Evolutionary conservation across 2,329 filamentous ascomycete genomes (phyloP).

Genomic region (Colletotrichum sp.): DNA sequence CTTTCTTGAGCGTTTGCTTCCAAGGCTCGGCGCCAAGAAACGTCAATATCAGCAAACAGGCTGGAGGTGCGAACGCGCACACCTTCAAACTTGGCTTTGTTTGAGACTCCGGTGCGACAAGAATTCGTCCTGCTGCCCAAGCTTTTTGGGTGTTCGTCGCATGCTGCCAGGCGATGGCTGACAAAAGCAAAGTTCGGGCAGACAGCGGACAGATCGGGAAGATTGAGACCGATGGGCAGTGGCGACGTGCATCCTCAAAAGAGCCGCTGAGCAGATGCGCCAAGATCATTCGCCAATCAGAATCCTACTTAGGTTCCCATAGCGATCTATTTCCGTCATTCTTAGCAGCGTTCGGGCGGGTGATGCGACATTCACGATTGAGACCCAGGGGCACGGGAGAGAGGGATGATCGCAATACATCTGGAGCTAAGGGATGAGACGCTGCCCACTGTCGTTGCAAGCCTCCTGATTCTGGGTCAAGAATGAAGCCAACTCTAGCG

Average conservation of each 20-base stretch:
- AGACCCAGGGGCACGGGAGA: not conserved
- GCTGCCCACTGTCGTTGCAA: not conserved
- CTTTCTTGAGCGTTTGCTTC: not conserved
- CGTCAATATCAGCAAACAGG: not conserved
- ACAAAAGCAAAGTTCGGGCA: not conserved
- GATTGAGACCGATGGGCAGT: not conserved
- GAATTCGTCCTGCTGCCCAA: not conserved
- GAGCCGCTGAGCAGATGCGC: not conserved
- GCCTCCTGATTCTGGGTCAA: not conserved
- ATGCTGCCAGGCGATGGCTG: not conserved
- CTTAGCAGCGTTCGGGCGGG: not conserved
- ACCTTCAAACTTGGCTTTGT: not conserved
- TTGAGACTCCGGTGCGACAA: not conserved
- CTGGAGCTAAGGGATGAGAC: not conserved
- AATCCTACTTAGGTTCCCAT: not conserved
- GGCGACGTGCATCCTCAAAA: not conserved
- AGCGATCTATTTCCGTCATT: not conserved
- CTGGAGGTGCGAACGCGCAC: not conserved
- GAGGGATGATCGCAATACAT: not conserved
- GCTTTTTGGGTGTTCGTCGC: not conserved
- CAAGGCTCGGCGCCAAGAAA: constrained; percentile 9
- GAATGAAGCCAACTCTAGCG: not conserved
- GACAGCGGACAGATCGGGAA: not conserved
- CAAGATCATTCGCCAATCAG: not conserved
- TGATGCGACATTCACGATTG: not conserved